Base-by-base conservation (phyloP, 805 yeast genomes). In the Metschnikowia corniflorae region DNA sequence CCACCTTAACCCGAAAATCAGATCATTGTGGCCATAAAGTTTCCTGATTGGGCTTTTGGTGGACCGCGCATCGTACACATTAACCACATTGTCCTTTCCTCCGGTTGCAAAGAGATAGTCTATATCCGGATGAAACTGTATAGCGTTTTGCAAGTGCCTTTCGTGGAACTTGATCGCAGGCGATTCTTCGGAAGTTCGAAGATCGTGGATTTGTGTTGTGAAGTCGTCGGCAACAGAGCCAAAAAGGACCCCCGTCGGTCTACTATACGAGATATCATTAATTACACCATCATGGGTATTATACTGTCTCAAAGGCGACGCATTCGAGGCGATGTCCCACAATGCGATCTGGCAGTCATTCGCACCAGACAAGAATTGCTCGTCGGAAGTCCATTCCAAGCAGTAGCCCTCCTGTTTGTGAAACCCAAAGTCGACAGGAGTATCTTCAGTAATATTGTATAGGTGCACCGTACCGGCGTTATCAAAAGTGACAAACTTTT, bases 201-300 rank as follows among this genome's bases (percentile, higher is more conserved):
- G 60, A 52, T 83, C 91, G 44, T 74, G 77, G 25, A 87, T 63
- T 33, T 78, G 79, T 16, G 84, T 60, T 1, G 78, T 57, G 32
- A 65, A 65, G 52, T 82, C 88, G 55, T 85, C 94, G 20, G 86
- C 68, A 5, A 75, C 88, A 3, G 91, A 78, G 1, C 80, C 91
- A 48, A 86, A 46, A 74, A 20, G 83, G 37, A 19, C 65, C 51
- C 38, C 65, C 57, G 24, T 61, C 55, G 56, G 53, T 25, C 20
- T 29, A 47, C 74, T 77, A 78, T 82, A 78, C 2, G 83, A 65
- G 17, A 86, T 63, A 46, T 80, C 93, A 57, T 82, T 85, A 22
- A 84, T 78, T 5, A 73, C 73, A 2, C 80, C 75, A 4, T 62
- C 47, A 54, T 82, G 87, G 6, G 73, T 55, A 31, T 66, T 64